Percentiles rank a stretch among this genome's conserved stretches.
Evolutionary conservation across 345 rosid species (phyloP).

Genomic region (Jatropha curcas): DNA sequence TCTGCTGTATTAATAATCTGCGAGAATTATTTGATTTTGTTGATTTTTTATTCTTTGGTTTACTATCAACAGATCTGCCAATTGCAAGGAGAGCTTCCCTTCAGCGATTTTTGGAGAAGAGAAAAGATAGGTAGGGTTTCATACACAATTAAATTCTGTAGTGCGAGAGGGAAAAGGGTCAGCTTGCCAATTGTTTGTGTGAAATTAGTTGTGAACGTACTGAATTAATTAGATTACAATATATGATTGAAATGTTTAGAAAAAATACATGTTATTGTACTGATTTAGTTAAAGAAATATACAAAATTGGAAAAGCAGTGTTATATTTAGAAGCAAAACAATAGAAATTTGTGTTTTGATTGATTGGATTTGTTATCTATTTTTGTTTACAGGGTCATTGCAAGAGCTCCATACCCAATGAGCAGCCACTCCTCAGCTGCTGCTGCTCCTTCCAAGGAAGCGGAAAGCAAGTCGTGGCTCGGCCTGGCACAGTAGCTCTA

Average conservation of each 20-base stretch:
- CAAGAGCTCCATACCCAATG: constrained; percentile 66
- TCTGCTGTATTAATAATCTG: not conserved
- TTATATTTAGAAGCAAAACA: not conserved
- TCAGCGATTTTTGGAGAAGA: constrained; percentile 87
- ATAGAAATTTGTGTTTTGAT: too few species aligned
- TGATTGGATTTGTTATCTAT: constrained; percentile 6
- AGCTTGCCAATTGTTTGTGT: not conserved
- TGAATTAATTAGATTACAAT: not conserved
- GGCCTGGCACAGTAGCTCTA: constrained; percentile 44
- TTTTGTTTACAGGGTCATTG: constrained; percentile 43
- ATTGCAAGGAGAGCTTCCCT: constrained; percentile 93
- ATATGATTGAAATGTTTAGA: too few species aligned
- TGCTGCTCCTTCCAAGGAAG: constrained; percentile 38
- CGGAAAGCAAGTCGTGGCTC: constrained; percentile 65
- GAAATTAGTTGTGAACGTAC: not conserved
- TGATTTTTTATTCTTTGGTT: not conserved
- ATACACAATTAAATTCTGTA: not conserved
- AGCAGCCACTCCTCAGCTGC: constrained; percentile 25
- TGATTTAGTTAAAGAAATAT: not conserved
- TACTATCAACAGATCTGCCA: constrained; percentile 62
- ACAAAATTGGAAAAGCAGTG: not conserved
- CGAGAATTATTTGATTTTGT: not conserved
- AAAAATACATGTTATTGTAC: too few species aligned
- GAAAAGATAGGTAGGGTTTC: constrained; percentile 77
- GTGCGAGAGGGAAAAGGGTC: not conserved